Conservation (phyloP, 371 early-diverging fungal genomes). For the Nematocida displodere region DNA sequence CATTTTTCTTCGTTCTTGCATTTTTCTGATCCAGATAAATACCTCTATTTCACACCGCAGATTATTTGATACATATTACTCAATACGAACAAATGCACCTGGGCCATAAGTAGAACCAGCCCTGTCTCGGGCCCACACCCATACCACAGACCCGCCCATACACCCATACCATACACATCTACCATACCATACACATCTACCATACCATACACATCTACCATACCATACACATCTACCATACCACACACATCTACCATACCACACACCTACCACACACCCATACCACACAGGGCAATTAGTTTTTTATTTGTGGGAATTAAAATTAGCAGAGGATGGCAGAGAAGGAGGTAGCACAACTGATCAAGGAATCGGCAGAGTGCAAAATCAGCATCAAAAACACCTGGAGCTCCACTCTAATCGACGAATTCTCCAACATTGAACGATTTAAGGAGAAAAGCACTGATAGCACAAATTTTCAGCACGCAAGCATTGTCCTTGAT, state of each 20-base stretch:
- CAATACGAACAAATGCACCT: too few species aligned
- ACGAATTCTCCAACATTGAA: constrained; percentile 90
- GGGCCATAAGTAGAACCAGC: too few species aligned
- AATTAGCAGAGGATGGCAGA: constrained; percentile 12
- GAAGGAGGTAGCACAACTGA: constrained; percentile 39
- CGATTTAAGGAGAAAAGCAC: constrained; percentile 70
- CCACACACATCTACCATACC: neutral
- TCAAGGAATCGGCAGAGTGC: constrained; percentile 61
- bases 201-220: neutral
- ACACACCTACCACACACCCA: neutral
- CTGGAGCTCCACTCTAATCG: constrained; percentile 92
- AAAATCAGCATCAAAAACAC: constrained; percentile 92
- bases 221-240: too few species aligned
- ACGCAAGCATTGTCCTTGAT: constrained; percentile 92
- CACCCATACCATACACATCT: neutral
- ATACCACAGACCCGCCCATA: neutral
- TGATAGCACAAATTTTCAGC: constrained; percentile 87
- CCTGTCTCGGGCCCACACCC: too few species aligned
- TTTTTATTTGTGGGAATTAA: neutral
- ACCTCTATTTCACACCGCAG: constrained; percentile 15
- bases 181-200: neutral
- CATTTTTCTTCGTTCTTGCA: neutral
- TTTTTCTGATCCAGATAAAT: neutral
- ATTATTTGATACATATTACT: neutral
- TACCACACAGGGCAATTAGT: constrained; percentile 13